Evolutionary conservation across 2,329 filamentous ascomycete genomes (phyloP).

Genomic region (Phialophora chinensis): DNA sequence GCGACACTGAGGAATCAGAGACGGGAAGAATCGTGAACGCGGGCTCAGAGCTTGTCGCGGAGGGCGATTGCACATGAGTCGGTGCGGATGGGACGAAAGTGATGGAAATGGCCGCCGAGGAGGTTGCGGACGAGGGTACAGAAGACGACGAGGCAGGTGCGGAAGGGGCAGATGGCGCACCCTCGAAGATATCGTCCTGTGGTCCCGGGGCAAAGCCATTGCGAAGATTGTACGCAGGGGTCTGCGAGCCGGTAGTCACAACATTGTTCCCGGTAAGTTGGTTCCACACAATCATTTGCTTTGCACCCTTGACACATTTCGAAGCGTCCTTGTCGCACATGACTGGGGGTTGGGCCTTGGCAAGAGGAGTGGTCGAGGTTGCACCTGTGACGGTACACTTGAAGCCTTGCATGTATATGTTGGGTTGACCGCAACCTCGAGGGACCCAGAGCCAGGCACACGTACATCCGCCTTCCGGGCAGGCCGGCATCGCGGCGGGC

Average conservation of each 20-base stretch:
- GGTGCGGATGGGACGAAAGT: not conserved
- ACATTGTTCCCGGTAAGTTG: conserved; percentile 41
- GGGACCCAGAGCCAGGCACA: conserved; percentile 54
- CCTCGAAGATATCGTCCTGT: conserved; percentile 30
- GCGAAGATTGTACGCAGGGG: conserved; percentile 28
- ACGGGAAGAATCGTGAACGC: not conserved
- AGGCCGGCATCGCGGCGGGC: conserved; percentile 46
- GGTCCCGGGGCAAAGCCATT: conserved; percentile 27
- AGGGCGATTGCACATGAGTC: conserved; percentile 1
- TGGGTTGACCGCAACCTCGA: conserved; percentile 47
- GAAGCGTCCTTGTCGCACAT: conserved; percentile 52
- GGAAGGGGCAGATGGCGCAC: conserved; percentile 9
- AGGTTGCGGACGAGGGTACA: not conserved
- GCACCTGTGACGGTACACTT: conserved; percentile 57
- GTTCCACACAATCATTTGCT: conserved; percentile 60
- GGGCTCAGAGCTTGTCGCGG: not conserved
- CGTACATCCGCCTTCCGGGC: conserved; percentile 47
- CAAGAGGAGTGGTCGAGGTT: conserved; percentile 51
- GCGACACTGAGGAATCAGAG: not conserved
- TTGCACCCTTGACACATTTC: conserved; percentile 55
- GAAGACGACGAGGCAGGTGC: conserved; percentile 2
- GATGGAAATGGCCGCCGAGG: not conserved
- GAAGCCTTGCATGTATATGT: conserved; percentile 59
- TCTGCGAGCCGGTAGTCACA: conserved; percentile 8
- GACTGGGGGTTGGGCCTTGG: conserved; percentile 49